Evolutionary conservation across 2,329 filamentous ascomycete genomes (phyloP).

Genomic region (Lasiodiplodia theobromae): DNA sequence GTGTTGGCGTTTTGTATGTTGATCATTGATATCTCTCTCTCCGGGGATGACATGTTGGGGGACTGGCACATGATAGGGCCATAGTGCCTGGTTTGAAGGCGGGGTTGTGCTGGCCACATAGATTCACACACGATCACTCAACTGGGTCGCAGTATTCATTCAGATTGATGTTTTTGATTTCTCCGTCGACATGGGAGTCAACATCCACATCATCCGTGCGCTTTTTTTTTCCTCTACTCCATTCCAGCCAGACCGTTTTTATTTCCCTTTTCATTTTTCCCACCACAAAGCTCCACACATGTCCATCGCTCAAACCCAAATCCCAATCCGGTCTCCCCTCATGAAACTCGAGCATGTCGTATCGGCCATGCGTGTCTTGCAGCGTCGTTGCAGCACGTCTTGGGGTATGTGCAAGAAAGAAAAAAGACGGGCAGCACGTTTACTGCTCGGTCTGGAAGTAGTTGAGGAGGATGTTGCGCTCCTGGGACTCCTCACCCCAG

Average conservation of each 20-base stretch:
- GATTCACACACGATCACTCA: background rate
- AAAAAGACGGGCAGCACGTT: conserved; percentile 31
- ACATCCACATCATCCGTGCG: conserved; percentile 13
- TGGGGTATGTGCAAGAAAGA: conserved; percentile 28
- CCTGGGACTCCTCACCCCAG: conserved; percentile 99
- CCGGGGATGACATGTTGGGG: background rate
- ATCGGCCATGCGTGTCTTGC: conserved; percentile 12
- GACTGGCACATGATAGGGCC: background rate
- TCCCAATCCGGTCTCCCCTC: background rate
- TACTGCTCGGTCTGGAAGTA: conserved; percentile 93
- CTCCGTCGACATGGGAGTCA: conserved; percentile 12
- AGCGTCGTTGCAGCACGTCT: conserved; percentile 20
- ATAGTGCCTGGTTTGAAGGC: background rate
- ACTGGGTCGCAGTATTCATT: background rate
- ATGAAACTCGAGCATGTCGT: background rate
- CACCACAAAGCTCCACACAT: background rate
- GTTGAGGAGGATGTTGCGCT: conserved; percentile 98
- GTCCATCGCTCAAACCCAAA: background rate
- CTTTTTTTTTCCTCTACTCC: background rate
- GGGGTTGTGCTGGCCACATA: background rate
- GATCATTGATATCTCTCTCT: background rate
- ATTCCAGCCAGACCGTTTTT: conserved; percentile 20
- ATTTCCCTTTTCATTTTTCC: conserved; percentile 12
- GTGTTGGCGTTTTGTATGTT: background rate
- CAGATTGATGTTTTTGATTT: conserved; percentile 22